Evolutionary conservation across 352 stramenopile species (phyloP).

Genomic region (Globisporangium sylvaticum): DNA sequence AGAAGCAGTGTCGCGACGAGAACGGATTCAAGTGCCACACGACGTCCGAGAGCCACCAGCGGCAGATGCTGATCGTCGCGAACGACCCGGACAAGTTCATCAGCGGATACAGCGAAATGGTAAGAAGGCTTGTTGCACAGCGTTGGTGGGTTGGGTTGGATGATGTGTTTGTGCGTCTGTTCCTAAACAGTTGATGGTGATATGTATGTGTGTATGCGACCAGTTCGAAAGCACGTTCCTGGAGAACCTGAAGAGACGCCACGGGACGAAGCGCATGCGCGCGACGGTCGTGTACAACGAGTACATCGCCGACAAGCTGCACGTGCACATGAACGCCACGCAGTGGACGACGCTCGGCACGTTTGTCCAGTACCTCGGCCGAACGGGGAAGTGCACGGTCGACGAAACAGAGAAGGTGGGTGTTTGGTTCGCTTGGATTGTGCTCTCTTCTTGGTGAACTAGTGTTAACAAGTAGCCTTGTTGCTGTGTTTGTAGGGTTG

Average conservation of each 20-base stretch:
- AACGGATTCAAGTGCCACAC: constrained; percentile 99
- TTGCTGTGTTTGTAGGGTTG: constrained; percentile 58
- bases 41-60: constrained; percentile 95
- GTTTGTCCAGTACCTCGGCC: constrained; percentile 99
- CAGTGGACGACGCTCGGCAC: constrained; percentile 95
- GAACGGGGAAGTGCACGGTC: constrained; percentile 94
- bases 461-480: background rate
- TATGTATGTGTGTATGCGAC: background rate
- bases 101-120: constrained; percentile 82
- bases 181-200: background rate
- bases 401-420: constrained; percentile 95
- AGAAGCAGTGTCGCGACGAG: constrained; percentile 99
- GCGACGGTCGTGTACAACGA: constrained; percentile 99
- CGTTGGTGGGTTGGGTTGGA: constrained; percentile 4
- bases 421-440: background rate
- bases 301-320: constrained; percentile 98
- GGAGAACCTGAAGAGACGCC: constrained; percentile 91
- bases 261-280: constrained; percentile 95
- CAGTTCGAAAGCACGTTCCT: constrained; percentile 96
- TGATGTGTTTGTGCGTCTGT: background rate
- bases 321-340: constrained; percentile 99
- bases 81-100: constrained; percentile 95
- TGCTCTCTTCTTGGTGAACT: background rate
- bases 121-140: constrained; percentile 8
- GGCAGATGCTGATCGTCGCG: constrained; percentile 98